Evolutionary conservation across 2,329 filamentous ascomycete species (phyloP).

Genomic region (Graphiopsis chlorocephala): DNA sequence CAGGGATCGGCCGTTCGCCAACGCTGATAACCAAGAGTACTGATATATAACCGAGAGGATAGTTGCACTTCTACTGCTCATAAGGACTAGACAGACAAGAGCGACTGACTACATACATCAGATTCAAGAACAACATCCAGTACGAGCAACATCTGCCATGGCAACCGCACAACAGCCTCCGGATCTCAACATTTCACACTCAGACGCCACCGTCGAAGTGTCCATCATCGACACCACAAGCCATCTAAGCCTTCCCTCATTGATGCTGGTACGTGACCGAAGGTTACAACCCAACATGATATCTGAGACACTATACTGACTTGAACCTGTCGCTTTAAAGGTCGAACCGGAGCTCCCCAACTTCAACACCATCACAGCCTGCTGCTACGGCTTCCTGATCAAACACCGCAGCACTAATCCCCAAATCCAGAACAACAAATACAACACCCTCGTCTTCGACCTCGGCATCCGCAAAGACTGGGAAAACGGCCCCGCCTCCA

Average conservation of each 20-base stretch:
- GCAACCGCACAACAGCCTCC: slow-evolving; percentile 23
- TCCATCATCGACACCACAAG: slow-evolving; percentile 32
- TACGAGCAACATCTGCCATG: neutral
- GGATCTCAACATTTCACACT: slow-evolving; percentile 31
- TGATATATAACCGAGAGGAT: neutral
- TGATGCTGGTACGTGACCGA: slow-evolving; percentile 32
- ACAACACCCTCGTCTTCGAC: slow-evolving; percentile 43
- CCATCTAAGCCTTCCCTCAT: slow-evolving; percentile 19
- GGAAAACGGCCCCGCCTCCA: slow-evolving; percentile 35
- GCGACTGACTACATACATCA: neutral
- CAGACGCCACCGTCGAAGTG: slow-evolving; percentile 29
- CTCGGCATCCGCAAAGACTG: slow-evolving; percentile 46
- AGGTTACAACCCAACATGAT: no score
- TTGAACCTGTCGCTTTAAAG: no score
- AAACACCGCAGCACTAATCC: slow-evolving; percentile 38
- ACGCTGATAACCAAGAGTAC: neutral
- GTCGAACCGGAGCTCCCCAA: slow-evolving; percentile 36
- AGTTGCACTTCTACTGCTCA: neutral
- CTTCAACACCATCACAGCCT: slow-evolving; percentile 33
- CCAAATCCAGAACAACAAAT: slow-evolving; percentile 22
- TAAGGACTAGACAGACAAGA: neutral
- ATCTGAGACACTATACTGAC: no score
- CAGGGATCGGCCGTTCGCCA: neutral
- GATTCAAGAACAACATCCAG: neutral
- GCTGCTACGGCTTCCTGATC: slow-evolving; percentile 48